These are phyloP conservation scores for Globisporangium megalacanthum DNA, from an alignment of 352 stramenopile species.

Conservation along the genomic window DNA sequence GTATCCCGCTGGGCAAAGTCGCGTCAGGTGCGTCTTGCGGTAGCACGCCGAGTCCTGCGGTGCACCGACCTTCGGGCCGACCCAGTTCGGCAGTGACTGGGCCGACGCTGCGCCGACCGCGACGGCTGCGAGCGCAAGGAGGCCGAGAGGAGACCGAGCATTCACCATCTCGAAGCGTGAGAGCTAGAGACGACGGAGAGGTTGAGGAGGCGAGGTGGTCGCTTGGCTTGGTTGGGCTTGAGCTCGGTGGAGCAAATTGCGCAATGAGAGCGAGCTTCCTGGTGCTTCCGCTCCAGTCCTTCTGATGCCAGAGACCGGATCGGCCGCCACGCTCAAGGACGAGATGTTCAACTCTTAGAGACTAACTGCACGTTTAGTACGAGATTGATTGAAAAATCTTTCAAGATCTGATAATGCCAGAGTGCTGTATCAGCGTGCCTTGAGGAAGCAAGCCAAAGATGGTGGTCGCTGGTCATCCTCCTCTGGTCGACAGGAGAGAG, in stretches of 20 bases:
- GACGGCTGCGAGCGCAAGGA: not conserved
- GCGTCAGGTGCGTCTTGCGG: slow-evolving; percentile 18
- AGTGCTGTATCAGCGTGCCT: too few relatives aligned
- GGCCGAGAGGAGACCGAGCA: not conserved
- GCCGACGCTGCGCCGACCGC: not conserved
- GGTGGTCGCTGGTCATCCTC: too few relatives aligned
- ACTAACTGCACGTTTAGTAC: too few relatives aligned
- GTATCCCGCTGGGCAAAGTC: slow-evolving; percentile 15
- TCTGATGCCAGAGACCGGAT: too few relatives aligned
- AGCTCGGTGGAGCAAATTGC: not conserved
- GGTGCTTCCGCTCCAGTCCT: not conserved
- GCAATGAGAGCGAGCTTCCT: not conserved
- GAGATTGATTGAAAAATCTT: too few relatives aligned
- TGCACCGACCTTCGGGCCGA: slow-evolving; percentile 14
- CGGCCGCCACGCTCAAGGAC: too few relatives aligned
- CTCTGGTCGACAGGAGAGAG: too few relatives aligned
- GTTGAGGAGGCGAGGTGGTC: not conserved
- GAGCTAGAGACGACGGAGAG: too few relatives aligned
- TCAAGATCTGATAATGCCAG: too few relatives aligned
- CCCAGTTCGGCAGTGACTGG: slow-evolving; percentile 15
- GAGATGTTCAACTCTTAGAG: too few relatives aligned
- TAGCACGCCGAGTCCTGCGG: slow-evolving; percentile 18
- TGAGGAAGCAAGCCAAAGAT: too few relatives aligned
- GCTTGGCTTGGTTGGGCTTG: not conserved
- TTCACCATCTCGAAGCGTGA: not conserved